Percentiles rank a stretch among this genome's conserved stretches.
Evolutionary conservation across 352 stramenopile species (phyloP).

Genomic region (Globisporangium cystogenes): DNA sequence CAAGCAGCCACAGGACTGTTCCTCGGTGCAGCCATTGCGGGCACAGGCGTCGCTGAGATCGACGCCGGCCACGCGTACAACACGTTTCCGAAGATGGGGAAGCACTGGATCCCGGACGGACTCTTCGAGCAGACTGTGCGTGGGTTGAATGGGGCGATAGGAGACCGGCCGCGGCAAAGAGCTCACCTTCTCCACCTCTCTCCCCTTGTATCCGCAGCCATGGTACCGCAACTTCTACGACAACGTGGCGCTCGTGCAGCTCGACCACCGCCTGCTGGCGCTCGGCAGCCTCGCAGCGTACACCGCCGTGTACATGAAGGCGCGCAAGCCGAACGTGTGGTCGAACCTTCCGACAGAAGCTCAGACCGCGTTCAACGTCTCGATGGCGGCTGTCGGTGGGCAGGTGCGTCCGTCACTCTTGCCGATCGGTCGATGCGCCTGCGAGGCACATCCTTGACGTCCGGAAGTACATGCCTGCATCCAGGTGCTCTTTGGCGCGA

Average conservation of each 20-base stretch:
- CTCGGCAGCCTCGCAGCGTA: conserved; percentile 73
- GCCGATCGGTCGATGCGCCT: neutral
- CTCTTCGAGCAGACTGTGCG: conserved; percentile 51
- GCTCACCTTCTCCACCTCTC: neutral
- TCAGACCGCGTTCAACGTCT: conserved; percentile 48
- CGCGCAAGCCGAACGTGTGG: conserved; percentile 61
- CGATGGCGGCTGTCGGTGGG: conserved; percentile 41
- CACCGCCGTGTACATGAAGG: conserved; percentile 40
- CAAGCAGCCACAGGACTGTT: conserved; percentile 35
- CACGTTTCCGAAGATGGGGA: conserved; percentile 93
- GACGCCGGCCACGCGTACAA: conserved; percentile 97
- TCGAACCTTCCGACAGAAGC: conserved; percentile 52
- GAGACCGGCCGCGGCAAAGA: neutral
- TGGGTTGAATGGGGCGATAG: neutral
- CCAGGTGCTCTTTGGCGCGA: conserved; percentile 89
- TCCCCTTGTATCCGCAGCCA: conserved; percentile 23
- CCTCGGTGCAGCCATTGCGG: conserved; percentile 28
- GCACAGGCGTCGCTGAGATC: conserved; percentile 89
- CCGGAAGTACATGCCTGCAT: neutral
- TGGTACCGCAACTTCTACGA: conserved; percentile 93
- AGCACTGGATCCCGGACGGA: conserved; percentile 83
- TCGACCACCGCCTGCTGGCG: conserved; percentile 94
- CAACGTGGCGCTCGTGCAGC: conserved; percentile 95
- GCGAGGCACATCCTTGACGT: no score
- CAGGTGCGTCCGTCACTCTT: conserved; percentile 23